These are phyloP conservation scores for Colletotrichum sp. DNA, from an alignment of 2,329 filamentous ascomycete species.

Conservation along the genomic window DNA sequence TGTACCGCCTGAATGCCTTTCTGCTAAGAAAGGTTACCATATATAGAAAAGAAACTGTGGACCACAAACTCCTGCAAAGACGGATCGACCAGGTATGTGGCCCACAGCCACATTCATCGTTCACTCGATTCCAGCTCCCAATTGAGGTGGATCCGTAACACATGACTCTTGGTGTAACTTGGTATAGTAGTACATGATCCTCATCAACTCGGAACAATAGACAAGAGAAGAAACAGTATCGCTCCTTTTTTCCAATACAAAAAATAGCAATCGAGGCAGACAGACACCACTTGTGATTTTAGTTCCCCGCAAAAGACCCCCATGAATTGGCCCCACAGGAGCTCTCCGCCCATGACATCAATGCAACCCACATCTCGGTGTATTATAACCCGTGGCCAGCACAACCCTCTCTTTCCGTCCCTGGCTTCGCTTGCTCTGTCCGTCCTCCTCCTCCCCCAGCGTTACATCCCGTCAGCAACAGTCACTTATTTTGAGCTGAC, in stretches of 20 bases:
- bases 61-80: neutral
- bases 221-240: neutral
- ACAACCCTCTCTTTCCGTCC: neutral
- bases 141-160: neutral
- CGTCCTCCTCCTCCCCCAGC: neutral
- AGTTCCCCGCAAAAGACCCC: neutral
- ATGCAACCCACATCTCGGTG: slow-evolving; percentile 3
- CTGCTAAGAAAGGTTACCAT: too few species aligned
- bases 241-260: neutral
- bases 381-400: neutral
- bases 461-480: neutral
- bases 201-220: neutral
- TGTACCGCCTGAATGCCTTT: too few species aligned
- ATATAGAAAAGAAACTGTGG: neutral
- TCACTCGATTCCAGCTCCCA: neutral
- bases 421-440: neutral
- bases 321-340: neutral
- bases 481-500: slow-evolving; percentile 4
- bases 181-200: slow-evolving; percentile 13
- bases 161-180: neutral
- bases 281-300: neutral
- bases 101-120: neutral
- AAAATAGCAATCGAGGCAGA: neutral
- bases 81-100: neutral
- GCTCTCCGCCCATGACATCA: slow-evolving; percentile 7